These are phyloP conservation scores for Bjerkandera adusta DNA, from an alignment of 1,284 basidiomycete genomes.

Conservation along the genomic window DNA sequence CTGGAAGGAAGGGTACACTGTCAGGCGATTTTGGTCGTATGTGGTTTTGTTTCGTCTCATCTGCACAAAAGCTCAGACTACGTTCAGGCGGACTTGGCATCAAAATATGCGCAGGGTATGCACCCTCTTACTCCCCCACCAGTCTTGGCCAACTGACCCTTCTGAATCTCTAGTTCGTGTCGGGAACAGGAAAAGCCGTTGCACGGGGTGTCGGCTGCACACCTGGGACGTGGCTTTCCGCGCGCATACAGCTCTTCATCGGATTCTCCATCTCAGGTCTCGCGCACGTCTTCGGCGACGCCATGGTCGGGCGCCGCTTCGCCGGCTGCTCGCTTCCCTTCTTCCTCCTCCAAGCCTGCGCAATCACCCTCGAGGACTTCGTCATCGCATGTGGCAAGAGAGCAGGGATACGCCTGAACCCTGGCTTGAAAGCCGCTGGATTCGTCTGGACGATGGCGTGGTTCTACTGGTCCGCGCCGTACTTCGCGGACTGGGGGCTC, in stretches of 20 bases:
- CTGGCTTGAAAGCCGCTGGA: slow-evolving; percentile 5
- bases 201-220: slow-evolving; percentile 19
- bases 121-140: too few species aligned
- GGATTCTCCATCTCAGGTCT: slow-evolving; percentile 33
- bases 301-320: slow-evolving; percentile 16
- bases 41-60: slow-evolving; percentile 7
- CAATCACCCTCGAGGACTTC: slow-evolving; percentile 30
- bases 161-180: slow-evolving; percentile 17
- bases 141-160: too few species aligned
- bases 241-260: slow-evolving; percentile 32
- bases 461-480: slow-evolving; percentile 7
- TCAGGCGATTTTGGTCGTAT: slow-evolving; percentile 37
- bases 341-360: slow-evolving; percentile 29
- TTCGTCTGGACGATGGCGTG: slow-evolving; percentile 18
- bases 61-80: neutral
- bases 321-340: slow-evolving; percentile 23
- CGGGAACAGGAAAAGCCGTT: slow-evolving; percentile 21
- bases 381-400: slow-evolving; percentile 18
- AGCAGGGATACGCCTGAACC: slow-evolving; percentile 1
- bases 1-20: slow-evolving; percentile 34
- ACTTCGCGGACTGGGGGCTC: slow-evolving; percentile 5
- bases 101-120: slow-evolving; percentile 27
- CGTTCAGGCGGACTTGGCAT: slow-evolving; percentile 31
- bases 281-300: slow-evolving; percentile 25
- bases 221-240: slow-evolving; percentile 23